Evolutionary conservation across 352 stramenopile species (phyloP), one percentile per base, ranked within the genome.

Genomic region (Phytophthora aleatoria): DNA sequence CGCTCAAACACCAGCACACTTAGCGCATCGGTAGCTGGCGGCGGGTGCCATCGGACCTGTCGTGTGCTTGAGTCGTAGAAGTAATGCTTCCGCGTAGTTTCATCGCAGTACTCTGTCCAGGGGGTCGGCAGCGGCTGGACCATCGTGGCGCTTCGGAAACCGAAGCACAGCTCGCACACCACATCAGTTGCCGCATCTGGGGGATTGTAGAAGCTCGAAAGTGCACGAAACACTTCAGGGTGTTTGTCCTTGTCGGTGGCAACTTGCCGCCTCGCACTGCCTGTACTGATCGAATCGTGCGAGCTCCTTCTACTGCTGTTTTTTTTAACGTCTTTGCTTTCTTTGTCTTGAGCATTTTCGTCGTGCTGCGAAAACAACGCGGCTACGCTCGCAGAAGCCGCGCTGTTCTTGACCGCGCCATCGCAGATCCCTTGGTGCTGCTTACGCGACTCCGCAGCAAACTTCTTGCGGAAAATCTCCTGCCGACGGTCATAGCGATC

Each of bases 391-490:
- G 67, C 60, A 6, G 66, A 63, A 26, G 56, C 55, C 1, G 73
- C 35, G 54, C 60, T 74, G 43, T 66, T 70, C 3, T 45, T 57
- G 44, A 73, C 74, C 3, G 69, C 73, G 3, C 67, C 49, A 27
- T 82, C 67, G 38, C 73, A 89, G 31, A 87, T 87, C 24, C 63
- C 64, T 42, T 81, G 72, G 50, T 74, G 73, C 69, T 86, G 72
- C 59, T 73, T 81, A 16, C 77, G 72, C 44, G 78, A 74, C 48
- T 87, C 76, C 35, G 67, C 66, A 12, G 69, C 73, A 63, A 87
- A 87, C 49, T 84, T 72, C 67, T 75, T 73, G 49, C 81, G 79
- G 66, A 89, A 89, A 16, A 71, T 66, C 63, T 73, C 62, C 52
- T 87, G 80, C 20, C 77, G 71, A 1, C 65, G 69, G 41, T 85